Conservation (phyloP, 371 early-diverging fungal species). For the Mortierella sp. region DNA sequence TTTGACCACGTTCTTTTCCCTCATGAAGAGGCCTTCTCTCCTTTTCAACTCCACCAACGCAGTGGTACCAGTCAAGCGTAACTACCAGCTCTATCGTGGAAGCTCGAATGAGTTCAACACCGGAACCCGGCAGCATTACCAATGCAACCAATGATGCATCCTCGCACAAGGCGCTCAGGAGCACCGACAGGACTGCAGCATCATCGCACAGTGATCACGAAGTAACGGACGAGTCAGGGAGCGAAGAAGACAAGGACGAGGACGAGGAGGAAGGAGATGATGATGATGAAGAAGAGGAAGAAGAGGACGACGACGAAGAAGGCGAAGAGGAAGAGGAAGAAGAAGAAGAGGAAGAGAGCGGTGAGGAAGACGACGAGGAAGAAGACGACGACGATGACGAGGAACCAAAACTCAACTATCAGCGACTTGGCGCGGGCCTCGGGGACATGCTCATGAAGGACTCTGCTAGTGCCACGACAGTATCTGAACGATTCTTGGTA, state of each 20-base stretch:
- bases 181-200: conserved; percentile 15
- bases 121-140: conserved; percentile 18
- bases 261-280: conserved; percentile 56
- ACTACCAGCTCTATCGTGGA: not conserved
- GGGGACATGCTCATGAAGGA: conserved; percentile 86
- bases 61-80: too few relatives aligned
- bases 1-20: too few relatives aligned
- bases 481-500: conserved; percentile 87
- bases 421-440: conserved; percentile 80
- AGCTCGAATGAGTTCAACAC: conserved; percentile 28
- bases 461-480: conserved; percentile 80
- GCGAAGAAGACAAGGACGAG: conserved; percentile 19
- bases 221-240: conserved; percentile 14
- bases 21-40: too few relatives aligned
- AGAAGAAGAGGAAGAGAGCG: conserved; percentile 37
- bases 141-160: conserved; percentile 12
- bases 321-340: conserved; percentile 36
- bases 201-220: conserved; percentile 24
- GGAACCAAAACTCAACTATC: conserved; percentile 91
- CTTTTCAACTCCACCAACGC: too few relatives aligned
- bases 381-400: conserved; percentile 68
- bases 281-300: conserved; percentile 26
- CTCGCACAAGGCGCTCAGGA: not conserved
- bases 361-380: conserved; percentile 34
- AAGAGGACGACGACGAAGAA: conserved; percentile 50